A percentile compares a stretch with the other conserved stretches of the same genome.
Evolutionary conservation across 768 basidiomycete genomes (phyloP).

Genomic region (Wakefieldia striispora): DNA sequence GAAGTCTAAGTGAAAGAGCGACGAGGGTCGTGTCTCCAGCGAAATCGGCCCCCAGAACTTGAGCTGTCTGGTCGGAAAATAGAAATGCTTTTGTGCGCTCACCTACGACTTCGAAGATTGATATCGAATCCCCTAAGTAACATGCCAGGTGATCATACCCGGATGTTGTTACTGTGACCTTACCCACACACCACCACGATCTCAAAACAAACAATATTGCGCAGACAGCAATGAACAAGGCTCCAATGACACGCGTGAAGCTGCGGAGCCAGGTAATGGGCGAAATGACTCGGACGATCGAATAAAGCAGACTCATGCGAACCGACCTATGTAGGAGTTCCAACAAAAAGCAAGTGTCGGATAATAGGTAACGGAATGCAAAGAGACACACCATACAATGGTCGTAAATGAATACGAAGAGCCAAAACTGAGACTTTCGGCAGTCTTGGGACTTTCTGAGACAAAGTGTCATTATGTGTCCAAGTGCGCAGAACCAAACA

Average conservation of each 20-base stretch:
- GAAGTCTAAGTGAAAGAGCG: constrained; percentile 4
- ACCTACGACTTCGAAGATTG: constrained; percentile 7
- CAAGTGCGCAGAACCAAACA: background rate
- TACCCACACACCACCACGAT: background rate
- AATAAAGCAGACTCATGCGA: constrained; percentile 12
- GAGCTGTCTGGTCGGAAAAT: background rate
- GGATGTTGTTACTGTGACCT: background rate
- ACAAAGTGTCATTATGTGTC: background rate
- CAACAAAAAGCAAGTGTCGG: background rate
- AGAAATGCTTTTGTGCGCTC: background rate
- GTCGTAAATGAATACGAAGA: background rate
- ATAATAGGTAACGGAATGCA: background rate
- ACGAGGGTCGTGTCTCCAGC: constrained; percentile 4
- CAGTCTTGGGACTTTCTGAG: background rate
- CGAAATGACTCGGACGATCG: constrained; percentile 11
- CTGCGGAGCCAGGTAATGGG: background rate
- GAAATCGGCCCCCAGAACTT: background rate
- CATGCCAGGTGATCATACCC: background rate
- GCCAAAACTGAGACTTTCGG: background rate
- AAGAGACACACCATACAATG: constrained; percentile 8
- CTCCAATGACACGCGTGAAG: background rate
- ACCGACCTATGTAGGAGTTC: constrained; percentile 5
- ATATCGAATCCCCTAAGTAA: background rate
- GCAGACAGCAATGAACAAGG: constrained; percentile 6
- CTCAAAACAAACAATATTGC: background rate